Percentiles rank a stretch among this genome's conserved stretches.
Evolutionary conservation across 192 early-diverging fungal genomes (phyloP).

Genomic region (Martensiomyces pterosporus): DNA sequence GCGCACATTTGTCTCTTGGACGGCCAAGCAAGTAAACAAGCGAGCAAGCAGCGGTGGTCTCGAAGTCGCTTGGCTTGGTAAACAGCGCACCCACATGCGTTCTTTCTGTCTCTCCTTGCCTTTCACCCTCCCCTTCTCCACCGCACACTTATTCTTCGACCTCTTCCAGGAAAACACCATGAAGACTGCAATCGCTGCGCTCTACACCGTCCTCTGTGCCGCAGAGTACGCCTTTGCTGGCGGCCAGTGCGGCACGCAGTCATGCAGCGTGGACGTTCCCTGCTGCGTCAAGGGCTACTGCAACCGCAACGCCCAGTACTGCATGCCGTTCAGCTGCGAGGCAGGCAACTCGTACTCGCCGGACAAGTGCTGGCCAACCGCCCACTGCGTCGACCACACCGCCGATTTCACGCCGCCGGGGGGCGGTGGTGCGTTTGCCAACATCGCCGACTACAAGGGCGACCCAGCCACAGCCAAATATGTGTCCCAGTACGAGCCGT

Average conservation of each 20-base stretch:
- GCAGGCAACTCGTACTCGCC: slow-evolving; percentile 24
- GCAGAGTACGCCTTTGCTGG: slow-evolving; percentile 9
- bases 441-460: slow-evolving; percentile 49
- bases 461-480: slow-evolving; percentile 43
- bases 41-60: no score
- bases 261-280: slow-evolving; percentile 39
- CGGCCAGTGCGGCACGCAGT: slow-evolving; percentile 21
- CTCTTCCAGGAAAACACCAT: background rate
- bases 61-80: no score
- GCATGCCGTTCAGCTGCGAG: slow-evolving; percentile 46
- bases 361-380: slow-evolving; percentile 37
- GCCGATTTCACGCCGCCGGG: slow-evolving; percentile 24
- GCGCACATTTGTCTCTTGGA: no score
- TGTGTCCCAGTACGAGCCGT: slow-evolving; percentile 55
- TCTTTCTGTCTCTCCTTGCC: no score
- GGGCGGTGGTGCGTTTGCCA: slow-evolving; percentile 13
- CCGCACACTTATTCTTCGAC: background rate
- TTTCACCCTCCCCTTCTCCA: no score
- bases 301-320: slow-evolving; percentile 41
- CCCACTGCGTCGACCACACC: slow-evolving; percentile 38
- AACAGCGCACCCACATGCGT: no score
- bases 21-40: no score
- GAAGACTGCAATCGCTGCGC: slow-evolving; percentile 11
- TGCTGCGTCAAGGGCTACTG: slow-evolving; percentile 53
- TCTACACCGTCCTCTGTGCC: slow-evolving; percentile 4